phyloP scores from a whole-genome alignment of 768 basidiomycete genomes.

The Mycena floridula region DNA sequence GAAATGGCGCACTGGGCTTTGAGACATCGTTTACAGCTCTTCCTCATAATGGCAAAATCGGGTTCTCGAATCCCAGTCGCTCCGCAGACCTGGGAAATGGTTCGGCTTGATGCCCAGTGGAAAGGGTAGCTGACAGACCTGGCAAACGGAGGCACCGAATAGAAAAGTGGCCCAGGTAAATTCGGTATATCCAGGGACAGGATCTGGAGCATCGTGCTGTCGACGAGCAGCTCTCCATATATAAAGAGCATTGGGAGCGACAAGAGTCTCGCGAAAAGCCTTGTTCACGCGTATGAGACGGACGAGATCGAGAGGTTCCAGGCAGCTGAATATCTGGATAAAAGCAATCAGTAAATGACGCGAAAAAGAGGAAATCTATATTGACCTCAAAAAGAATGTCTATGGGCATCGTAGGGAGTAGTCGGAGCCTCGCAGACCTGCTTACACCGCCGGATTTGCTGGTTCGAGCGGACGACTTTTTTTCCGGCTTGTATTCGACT shows the following conservation, averaged over 20 bases:
- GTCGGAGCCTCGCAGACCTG: conserved; percentile 7
- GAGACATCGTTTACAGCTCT: too few relatives aligned
- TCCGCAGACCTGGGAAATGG: too few relatives aligned
- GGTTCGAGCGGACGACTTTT: too few relatives aligned
- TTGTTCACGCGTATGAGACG: conserved; percentile 21
- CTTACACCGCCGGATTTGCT: too few relatives aligned
- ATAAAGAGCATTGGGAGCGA: conserved; percentile 10
- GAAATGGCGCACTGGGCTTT: too few relatives aligned
- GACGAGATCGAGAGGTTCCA: conserved; percentile 25
- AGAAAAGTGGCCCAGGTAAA: conserved; percentile 20
- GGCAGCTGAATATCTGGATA: conserved; percentile 19
- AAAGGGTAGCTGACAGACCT: too few relatives aligned
- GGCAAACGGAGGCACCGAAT: conserved; percentile 14
- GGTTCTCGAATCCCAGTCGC: too few relatives aligned
- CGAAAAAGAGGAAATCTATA: background rate
- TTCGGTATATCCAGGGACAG: conserved; percentile 17
- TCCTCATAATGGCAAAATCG: too few relatives aligned
- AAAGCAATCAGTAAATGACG: background rate
- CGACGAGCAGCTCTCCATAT: conserved; percentile 19
- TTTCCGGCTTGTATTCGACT: too few relatives aligned
- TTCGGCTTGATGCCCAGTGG: too few relatives aligned
- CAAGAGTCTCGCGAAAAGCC: too few relatives aligned
- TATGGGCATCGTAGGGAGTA: conserved; percentile 14
- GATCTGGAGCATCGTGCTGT: conserved; percentile 14
- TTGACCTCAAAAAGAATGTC: conserved; percentile 22